A percentile compares a stretch with the other conserved stretches of the same genome.
phyloP scores from a whole-genome alignment of 306 rosid species.

The Rosa persica region DNA sequence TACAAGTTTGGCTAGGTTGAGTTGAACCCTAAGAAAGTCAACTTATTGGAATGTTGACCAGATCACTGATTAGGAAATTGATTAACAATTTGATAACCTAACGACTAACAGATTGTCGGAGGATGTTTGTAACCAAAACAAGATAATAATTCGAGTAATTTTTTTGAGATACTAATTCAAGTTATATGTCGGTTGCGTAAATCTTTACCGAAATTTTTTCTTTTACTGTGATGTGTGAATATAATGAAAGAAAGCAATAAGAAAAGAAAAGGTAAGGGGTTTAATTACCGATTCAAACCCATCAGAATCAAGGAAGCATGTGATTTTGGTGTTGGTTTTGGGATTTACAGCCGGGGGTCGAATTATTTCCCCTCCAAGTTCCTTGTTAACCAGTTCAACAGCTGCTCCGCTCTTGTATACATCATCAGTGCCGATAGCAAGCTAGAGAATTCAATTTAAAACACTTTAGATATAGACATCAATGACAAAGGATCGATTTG shows the following conservation, averaged over 20 bases:
- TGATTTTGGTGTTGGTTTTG: slow-evolving; percentile 14
- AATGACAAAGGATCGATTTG: neutral
- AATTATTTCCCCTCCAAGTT: slow-evolving; percentile 14
- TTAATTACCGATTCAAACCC: slow-evolving; percentile 15
- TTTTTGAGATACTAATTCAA: neutral
- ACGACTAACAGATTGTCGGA: neutral
- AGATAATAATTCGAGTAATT: neutral
- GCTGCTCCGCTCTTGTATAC: slow-evolving; percentile 19
- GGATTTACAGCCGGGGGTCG: slow-evolving; percentile 12
- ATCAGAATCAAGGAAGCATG: slow-evolving; percentile 13
- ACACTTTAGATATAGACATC: neutral
- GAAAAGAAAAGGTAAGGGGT: neutral
- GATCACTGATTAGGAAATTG: neutral
- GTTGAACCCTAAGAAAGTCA: neutral
- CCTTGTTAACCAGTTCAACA: neutral
- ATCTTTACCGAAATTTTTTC: neutral
- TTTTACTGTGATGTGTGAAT: neutral
- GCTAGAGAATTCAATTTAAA: neutral
- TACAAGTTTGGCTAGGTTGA: neutral
- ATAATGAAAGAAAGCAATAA: neutral
- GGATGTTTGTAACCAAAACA: neutral
- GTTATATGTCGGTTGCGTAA: neutral
- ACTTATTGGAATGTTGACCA: neutral
- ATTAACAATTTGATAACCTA: neutral
- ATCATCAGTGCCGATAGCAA: slow-evolving; percentile 24